Evolutionary conservation across 495 filamentous ascomycete species (phyloP).

Genomic region (Rhypophila decipiens): DNA sequence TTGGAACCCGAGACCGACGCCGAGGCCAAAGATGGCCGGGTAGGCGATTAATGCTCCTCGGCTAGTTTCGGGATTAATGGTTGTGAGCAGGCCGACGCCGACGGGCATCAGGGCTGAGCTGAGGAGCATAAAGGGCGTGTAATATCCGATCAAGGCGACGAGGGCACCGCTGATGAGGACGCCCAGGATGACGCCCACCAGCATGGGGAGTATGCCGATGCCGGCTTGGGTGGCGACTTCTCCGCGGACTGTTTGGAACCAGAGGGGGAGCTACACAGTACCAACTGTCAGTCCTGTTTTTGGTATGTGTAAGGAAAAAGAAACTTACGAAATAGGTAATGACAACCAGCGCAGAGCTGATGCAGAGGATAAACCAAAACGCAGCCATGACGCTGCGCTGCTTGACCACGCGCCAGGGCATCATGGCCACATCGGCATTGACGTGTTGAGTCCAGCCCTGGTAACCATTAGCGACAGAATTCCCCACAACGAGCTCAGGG

Average conservation of each 20-base stretch:
- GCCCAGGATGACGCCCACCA: constrained; percentile 27
- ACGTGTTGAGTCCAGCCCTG: no score
- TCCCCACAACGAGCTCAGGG: no score
- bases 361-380: neutral
- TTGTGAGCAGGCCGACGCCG: constrained; percentile 34
- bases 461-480: no score
- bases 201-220: constrained; percentile 41
- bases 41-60: constrained; percentile 54
- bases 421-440: no score
- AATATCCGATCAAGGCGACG: constrained; percentile 26
- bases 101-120: constrained; percentile 18
- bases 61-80: constrained; percentile 34
- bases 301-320: neutral
- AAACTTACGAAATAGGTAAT: neutral
- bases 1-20: neutral
- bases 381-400: neutral
- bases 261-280: constrained; percentile 54
- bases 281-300: constrained; percentile 34
- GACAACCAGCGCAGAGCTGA: neutral
- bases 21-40: constrained; percentile 50
- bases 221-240: constrained; percentile 36
- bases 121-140: constrained; percentile 29
- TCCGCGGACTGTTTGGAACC: constrained; percentile 48
- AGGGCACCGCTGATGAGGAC: constrained; percentile 25
- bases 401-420: neutral